Evolutionary conservation across 768 basidiomycete genomes (phyloP).

Genomic region (Pulveroboletus sp.): DNA sequence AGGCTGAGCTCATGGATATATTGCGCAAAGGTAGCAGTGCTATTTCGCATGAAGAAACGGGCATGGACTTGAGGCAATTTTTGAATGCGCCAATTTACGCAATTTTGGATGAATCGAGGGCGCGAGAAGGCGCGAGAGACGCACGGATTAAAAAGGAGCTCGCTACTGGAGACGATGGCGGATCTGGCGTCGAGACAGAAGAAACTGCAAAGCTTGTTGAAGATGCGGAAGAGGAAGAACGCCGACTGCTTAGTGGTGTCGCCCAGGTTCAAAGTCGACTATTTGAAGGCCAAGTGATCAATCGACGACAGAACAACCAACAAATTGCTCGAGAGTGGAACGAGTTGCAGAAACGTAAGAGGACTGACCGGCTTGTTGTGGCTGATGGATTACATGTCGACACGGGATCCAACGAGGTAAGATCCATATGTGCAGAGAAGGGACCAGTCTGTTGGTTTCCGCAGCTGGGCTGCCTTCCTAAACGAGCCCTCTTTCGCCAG

Average conservation of each 20-base stretch:
- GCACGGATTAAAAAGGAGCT: conserved; percentile 43
- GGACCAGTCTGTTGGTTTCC: not conserved
- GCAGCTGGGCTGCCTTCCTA: not conserved
- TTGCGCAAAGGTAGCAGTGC: conserved; percentile 56
- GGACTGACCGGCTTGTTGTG: conserved; percentile 36
- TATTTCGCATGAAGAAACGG: conserved; percentile 36
- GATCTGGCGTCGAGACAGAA: conserved; percentile 12
- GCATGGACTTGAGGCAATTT: conserved; percentile 42
- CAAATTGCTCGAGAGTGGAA: conserved; percentile 46
- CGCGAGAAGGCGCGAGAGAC: conserved; percentile 39
- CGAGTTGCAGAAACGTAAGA: conserved; percentile 42
- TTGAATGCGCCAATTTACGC: conserved; percentile 39
- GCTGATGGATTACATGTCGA: conserved; percentile 34
- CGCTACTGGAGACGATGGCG: conserved; percentile 7
- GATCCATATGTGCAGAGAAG: conserved; percentile 13
- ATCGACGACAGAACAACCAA: conserved; percentile 31
- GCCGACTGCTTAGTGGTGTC: conserved; percentile 45
- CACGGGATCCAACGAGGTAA: conserved; percentile 27
- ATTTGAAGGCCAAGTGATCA: conserved; percentile 49
- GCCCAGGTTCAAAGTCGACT: conserved; percentile 54
- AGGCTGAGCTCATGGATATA: conserved; percentile 49
- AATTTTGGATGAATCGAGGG: conserved; percentile 43
- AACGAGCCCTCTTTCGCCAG: conserved; percentile 6
- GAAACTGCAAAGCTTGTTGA: conserved; percentile 28
- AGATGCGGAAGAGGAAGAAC: conserved; percentile 53